Evolutionary conservation across 352 stramenopile species (phyloP).

Genomic region (Pythium aristosporum): DNA sequence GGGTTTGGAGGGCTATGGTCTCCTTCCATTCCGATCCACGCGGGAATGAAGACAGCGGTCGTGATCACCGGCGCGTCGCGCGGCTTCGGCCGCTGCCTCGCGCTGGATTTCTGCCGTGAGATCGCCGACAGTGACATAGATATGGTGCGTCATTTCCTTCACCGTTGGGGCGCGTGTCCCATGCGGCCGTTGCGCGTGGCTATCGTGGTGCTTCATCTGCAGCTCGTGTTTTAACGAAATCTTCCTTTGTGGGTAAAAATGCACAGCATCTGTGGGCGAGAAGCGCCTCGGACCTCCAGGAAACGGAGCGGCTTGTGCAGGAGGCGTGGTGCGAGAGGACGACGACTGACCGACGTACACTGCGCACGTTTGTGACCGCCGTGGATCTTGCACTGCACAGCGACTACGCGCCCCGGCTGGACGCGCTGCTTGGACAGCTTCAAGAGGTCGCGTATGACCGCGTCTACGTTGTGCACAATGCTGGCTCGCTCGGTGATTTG

Average conservation of each 20-base stretch:
- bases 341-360: background rate
- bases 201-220: background rate
- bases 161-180: background rate
- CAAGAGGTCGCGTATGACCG: slow-evolving; percentile 33
- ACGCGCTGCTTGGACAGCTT: slow-evolving; percentile 42
- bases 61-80: slow-evolving; percentile 83
- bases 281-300: slow-evolving; percentile 45
- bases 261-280: slow-evolving; percentile 60
- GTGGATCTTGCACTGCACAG: slow-evolving; percentile 48
- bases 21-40: background rate
- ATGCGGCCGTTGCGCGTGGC: background rate
- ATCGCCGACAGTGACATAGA: slow-evolving; percentile 40
- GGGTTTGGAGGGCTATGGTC: background rate
- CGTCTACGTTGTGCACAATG: slow-evolving; percentile 82
- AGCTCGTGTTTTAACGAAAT: background rate
- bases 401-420: slow-evolving; percentile 54
- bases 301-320: slow-evolving; percentile 46
- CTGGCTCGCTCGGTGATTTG: slow-evolving; percentile 72
- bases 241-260: slow-evolving; percentile 1
- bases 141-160: slow-evolving; percentile 36
- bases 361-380: slow-evolving; percentile 35
- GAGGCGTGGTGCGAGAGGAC: slow-evolving; percentile 28
- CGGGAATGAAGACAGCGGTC: slow-evolving; percentile 38
- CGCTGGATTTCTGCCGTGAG: slow-evolving; percentile 60
- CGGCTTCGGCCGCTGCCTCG: slow-evolving; percentile 78